Base-by-base conservation (phyloP, 768 basidiomycete genomes). In the Mycena venus region DNA sequence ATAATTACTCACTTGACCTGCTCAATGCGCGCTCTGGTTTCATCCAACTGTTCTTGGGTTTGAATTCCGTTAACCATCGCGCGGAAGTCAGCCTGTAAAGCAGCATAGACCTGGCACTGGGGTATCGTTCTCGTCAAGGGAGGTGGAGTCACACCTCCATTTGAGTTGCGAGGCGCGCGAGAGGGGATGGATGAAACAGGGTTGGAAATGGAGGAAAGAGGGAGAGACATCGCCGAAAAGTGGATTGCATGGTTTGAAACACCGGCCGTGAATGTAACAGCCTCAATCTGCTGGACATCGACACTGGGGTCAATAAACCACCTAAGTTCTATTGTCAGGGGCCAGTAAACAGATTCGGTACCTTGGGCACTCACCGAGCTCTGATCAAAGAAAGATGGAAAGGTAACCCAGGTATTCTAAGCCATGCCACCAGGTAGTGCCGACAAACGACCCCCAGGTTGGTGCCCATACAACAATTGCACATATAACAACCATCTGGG, bases 341-440 rank as follows among this genome's bases (percentile, higher is more conserved):
- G 51, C 68, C 83, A 62, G 58, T 31, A 8, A 17, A 58, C 3
- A 36, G 5, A 25, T 29, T 15, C 42, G 9, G 34, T n/a, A 51
- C 15, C n/a, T 44, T 38, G 36, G 29, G 40, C 19, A 40, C 73
- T 17, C 58, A 84, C 82, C 82, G 64, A 61, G 75, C 32, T 25
- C 78, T 74, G 36, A 84, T 77, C 4, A 84, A 34, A 0, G 76
- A 78, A 11, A 83, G 25, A 73, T 82, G 78, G 66, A 85, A 84
- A 12, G 74, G 72, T 17, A 84, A 73, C 0, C 68, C 74, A 3
- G 67, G 68, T 31, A 82, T 71, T 0, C 42, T 47, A 1, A 64
- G 69, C 38, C 81, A 77, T 1, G 77, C 80, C n/a, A 75, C 73
- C 68, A 82, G 84, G 66, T 80, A 84, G 60, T 85, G 84, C n/a